Base-by-base conservation (phyloP, 192 early-diverging fungal genomes). In the Powellomyces hirtus region DNA sequence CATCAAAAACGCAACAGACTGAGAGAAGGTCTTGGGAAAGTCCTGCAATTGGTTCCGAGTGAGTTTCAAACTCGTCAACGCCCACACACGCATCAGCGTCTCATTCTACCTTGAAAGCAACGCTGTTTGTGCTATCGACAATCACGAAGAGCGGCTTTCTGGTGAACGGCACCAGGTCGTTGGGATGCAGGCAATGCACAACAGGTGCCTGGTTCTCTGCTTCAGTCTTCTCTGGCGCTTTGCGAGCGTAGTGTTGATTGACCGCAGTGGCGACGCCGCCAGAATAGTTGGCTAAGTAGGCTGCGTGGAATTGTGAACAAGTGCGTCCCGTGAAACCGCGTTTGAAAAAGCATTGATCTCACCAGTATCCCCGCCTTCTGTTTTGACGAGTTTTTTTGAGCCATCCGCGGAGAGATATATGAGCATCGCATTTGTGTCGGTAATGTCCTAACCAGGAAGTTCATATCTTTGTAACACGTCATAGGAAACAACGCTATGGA, bases 391-490 rank as follows among this genome's bases (percentile, higher is more conserved):
- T 11, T 71, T 62, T 37, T 84, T 86, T 30, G 73, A 65, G 26
- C 97, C 97, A 70, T 96, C 93, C 0, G 94, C 94, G 4, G 94
- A 96, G 4, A 98, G 61, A 58, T 95, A 99, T 33, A 99, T 64
- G 20, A 99, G 74, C 67, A 98, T 71, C 26, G 89, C 94, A 0
- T 89, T 87, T 59, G 93, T 90, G 22, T 95, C 93, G 40, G 84
- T 79, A 18, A 95, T 90, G 71, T 99, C 97, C 79, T 90, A 66
- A 53, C 13, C 16, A 53, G 13, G 51, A 53, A 53, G n/a, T n/a
- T n/a, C n/a, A n/a, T n/a, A n/a, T n/a, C n/a, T n/a, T n/a, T n/a
- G n/a, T n/a, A n/a, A n/a, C n/a, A n/a, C n/a, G n/a, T n/a, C n/a
- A n/a, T n/a, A 13, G 27, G 22, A 44, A n/a, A n/a, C n/a, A n/a